Percentiles rank a stretch among this genome's conserved stretches.
phyloP scores from a whole-genome alignment of 1,284 basidiomycete species.

The Gomphus bonarii region DNA sequence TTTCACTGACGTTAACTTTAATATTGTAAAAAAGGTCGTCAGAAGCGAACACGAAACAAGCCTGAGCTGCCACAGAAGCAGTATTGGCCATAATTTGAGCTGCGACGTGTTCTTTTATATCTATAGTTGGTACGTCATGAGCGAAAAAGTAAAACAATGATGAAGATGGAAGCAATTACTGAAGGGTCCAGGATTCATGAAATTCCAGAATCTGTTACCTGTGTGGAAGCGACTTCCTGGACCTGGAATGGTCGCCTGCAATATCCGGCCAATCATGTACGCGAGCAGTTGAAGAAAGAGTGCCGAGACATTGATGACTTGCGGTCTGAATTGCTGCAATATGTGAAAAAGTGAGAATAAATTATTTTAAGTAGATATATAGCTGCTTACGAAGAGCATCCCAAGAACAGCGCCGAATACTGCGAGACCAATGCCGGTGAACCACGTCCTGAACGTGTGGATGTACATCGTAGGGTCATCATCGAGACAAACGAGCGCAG shows the following conservation, averaged over 20 bases:
- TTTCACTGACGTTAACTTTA: conserved; percentile 36
- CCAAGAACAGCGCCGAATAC: conserved; percentile 48
- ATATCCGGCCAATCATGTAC: conserved; percentile 29
- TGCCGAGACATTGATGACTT: conserved; percentile 46
- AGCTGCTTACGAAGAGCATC: conserved; percentile 36
- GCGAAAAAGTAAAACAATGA: not conserved
- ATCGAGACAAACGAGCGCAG: conserved; percentile 40
- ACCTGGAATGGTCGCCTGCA: conserved; percentile 40
- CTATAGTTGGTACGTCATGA: conserved; percentile 18
- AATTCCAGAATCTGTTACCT: conserved; percentile 39
- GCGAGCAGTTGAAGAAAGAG: conserved; percentile 47
- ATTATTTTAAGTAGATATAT: no score
- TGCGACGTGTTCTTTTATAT: conserved; percentile 51
- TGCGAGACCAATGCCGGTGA: conserved; percentile 36
- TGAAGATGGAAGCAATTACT: conserved; percentile 25
- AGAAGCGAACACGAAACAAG: conserved; percentile 35
- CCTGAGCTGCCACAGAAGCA: conserved; percentile 36
- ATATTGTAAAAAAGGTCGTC: conserved; percentile 41
- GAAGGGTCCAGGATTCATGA: conserved; percentile 44
- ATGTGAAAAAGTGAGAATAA: no score
- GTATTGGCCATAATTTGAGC: conserved; percentile 52
- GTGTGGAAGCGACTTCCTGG: conserved; percentile 28
- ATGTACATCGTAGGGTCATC: conserved; percentile 48
- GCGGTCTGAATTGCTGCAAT: conserved; percentile 26
- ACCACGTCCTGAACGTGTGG: conserved; percentile 38